These are phyloP conservation scores for Mycena amicta DNA, from an alignment of 768 basidiomycete genomes.

Conservation along the genomic window DNA sequence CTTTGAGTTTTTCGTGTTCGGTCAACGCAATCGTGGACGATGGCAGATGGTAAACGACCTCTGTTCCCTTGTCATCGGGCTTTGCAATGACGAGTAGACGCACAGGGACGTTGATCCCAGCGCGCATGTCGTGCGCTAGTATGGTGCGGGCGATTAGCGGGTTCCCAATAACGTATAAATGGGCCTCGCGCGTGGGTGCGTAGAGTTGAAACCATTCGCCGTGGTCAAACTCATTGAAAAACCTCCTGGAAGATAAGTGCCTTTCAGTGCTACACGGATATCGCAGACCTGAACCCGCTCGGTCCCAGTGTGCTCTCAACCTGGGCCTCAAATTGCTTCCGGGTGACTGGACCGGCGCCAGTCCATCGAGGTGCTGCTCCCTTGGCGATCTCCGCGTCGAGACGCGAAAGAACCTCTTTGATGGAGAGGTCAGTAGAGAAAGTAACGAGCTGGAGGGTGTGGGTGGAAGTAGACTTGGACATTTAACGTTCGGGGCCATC, in stretches of 20 bases:
- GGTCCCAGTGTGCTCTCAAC: conserved; percentile 34
- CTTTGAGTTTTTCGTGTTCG: conserved; percentile 34
- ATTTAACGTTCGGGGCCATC: background rate
- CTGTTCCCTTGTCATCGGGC: conserved; percentile 38
- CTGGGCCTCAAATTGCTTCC: conserved; percentile 39
- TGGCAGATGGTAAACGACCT: conserved; percentile 49
- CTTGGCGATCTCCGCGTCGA: conserved; percentile 47
- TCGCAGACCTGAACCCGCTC: conserved; percentile 45
- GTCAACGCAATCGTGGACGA: conserved; percentile 44
- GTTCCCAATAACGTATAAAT: conserved; percentile 53
- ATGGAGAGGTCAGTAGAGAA: conserved; percentile 43
- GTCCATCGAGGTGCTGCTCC: conserved; percentile 1
- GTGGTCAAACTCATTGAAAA: conserved; percentile 43
- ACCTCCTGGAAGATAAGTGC: conserved; percentile 33
- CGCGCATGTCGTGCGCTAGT: conserved; percentile 42
- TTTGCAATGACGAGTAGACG: conserved; percentile 47
- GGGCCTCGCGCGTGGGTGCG: conserved; percentile 29
- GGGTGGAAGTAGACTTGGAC: conserved; percentile 35
- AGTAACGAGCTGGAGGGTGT: conserved; percentile 44
- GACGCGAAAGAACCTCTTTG: conserved; percentile 43
- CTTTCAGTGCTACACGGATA: too few species aligned
- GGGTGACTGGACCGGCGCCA: conserved; percentile 22
- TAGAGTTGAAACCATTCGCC: conserved; percentile 39
- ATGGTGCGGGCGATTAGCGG: conserved; percentile 52
- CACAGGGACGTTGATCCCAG: conserved; percentile 47